Conservation (phyloP, 495 filamentous ascomycete genomes). For the Darksidea phi region DNA sequence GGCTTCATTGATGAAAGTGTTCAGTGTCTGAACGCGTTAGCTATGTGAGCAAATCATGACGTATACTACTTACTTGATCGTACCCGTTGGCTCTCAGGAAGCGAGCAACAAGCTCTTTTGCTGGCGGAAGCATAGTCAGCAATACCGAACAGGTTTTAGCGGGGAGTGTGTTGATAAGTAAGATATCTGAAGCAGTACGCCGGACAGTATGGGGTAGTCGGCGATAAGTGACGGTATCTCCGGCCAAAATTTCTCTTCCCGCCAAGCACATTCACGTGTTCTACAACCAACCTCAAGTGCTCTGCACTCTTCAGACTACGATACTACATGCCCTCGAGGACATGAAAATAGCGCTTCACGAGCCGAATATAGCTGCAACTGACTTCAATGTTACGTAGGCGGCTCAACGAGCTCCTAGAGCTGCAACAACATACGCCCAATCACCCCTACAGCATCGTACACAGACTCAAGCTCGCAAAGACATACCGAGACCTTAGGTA, state of each 20-base stretch:
- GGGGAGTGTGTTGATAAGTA: background rate
- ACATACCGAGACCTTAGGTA: constrained; percentile 74
- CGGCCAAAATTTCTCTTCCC: background rate
- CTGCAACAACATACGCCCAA: constrained; percentile 23
- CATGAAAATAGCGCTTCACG: too few species aligned
- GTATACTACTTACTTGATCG: constrained; percentile 45
- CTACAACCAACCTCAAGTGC: too few species aligned
- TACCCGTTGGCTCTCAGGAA: constrained; percentile 63
- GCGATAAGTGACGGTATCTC: background rate
- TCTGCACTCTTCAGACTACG: too few species aligned
- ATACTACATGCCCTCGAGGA: too few species aligned
- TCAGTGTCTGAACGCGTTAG: constrained; percentile 50
- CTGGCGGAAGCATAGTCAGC: constrained; percentile 17
- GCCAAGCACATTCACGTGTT: background rate
- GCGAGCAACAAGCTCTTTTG: constrained; percentile 58
- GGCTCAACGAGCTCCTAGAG: constrained; percentile 13
- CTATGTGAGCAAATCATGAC: background rate
- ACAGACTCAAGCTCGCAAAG: constrained; percentile 69
- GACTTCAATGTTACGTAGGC: background rate
- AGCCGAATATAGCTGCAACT: background rate
- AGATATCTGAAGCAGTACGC: background rate
- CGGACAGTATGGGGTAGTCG: background rate
- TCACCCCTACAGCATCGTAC: constrained; percentile 73
- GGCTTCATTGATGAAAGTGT: constrained; percentile 62
- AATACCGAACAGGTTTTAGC: background rate